Evolutionary conservation across 2,329 filamentous ascomycete species (phyloP), one percentile per base, ranked within the genome.

Genomic region (Pochonia chlamydosporia): DNA sequence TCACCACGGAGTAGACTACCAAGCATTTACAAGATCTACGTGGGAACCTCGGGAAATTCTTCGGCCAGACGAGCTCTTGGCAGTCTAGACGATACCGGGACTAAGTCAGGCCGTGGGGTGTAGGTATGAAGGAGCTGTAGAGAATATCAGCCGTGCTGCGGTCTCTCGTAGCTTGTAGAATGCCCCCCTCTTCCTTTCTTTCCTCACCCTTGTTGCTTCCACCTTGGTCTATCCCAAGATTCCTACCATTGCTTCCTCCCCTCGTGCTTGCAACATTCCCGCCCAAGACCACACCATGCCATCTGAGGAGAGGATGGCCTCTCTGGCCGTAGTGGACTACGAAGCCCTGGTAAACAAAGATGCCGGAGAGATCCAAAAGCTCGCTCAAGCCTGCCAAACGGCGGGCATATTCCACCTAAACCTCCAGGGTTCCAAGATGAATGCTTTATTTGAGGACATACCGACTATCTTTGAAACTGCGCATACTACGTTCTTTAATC

Each of bases 361-460:
- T 28, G 39, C 39, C 14, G 39, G 13, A 16, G 39, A 41, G 23
- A 28, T 28, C 24, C 23, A 41, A 24, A 26, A 28, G 24, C 39
- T 41, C 23, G 39, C 28, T 3, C 8, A 25, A 5, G 39, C 39
- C 39, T 41, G 39, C 25, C 23, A 41, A 41, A 26, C 39, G 3
- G 39, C 28, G 39, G 39, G 39, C 39, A 41, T 41, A 24, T 41
- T 41, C 23, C 28, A 41, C 24, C 16, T 41, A 28, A 28, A 41
- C 24, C 39, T 41, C 39, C 23, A 10, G 24, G 16, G 16, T 16
- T n/a, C 39, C 23, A 41, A 14, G 5, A 26, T 28, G 39, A 28
- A 11, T 24, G 13, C 39, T 14, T 8, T 41, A n/a, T 28, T 41
- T 28, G 39, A 41, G 39, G 39, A 41, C 14, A 18, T 41, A 41